Conservation (phyloP, 1,284 basidiomycete genomes). For the Naganishia cerealis region DNA sequence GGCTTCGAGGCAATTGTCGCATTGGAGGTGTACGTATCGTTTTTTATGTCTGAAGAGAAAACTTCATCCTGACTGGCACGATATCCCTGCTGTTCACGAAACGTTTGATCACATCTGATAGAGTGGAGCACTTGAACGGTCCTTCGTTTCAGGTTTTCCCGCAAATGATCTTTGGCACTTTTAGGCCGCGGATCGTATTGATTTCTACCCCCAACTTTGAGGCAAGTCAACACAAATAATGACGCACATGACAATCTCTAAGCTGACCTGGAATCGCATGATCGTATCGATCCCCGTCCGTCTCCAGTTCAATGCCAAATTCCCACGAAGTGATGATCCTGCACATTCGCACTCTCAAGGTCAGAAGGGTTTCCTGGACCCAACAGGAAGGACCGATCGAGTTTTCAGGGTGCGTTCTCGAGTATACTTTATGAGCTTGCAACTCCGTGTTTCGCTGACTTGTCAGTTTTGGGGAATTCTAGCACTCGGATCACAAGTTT, state of each 20-base stretch:
- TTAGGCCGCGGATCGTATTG: conserved; percentile 74
- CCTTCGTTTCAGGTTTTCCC: conserved; percentile 72
- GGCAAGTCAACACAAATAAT: conserved; percentile 37
- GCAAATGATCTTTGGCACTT: conserved; percentile 76
- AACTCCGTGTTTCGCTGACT: background rate
- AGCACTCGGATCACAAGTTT: conserved; percentile 80
- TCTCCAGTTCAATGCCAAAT: conserved; percentile 74
- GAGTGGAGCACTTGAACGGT: conserved; percentile 82
- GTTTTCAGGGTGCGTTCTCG: conserved; percentile 56
- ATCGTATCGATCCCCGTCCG: background rate
- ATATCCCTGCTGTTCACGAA: background rate
- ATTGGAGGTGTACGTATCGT: conserved; percentile 72
- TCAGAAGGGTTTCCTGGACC: conserved; percentile 65
- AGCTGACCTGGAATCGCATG: background rate
- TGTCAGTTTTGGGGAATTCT: conserved; percentile 33
- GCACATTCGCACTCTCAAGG: conserved; percentile 38
- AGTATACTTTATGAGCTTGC: too few species aligned
- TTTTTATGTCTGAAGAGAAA: background rate
- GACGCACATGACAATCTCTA: too few species aligned
- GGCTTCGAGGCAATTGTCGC: conserved; percentile 78
- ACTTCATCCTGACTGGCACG: background rate
- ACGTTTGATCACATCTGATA: conserved; percentile 43
- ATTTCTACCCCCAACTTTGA: conserved; percentile 86
- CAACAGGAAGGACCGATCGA: conserved; percentile 66
- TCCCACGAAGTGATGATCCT: conserved; percentile 60